Evolutionary conservation across 345 rosid species (phyloP).

Genomic region (Acer yangbiense): DNA sequence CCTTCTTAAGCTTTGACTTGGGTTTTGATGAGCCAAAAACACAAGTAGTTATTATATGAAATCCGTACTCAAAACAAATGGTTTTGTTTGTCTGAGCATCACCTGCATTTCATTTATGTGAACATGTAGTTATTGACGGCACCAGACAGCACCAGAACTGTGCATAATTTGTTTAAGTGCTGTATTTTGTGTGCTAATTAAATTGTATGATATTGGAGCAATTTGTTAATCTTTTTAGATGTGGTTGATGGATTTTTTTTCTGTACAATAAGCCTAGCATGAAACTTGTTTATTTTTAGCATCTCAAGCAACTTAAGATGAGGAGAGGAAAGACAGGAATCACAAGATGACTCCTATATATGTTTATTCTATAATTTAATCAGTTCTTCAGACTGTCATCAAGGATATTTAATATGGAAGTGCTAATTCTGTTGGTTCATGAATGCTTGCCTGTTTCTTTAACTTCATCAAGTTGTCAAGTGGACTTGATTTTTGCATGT

Average conservation of each 20-base stretch:
- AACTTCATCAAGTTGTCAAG: conserved; percentile 3
- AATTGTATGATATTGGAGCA: background rate
- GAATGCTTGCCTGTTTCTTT: background rate
- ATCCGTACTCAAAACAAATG: background rate
- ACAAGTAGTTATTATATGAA: background rate
- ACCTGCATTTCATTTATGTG: background rate
- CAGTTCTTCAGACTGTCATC: conserved; percentile 4
- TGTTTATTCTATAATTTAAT: background rate
- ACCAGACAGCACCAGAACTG: background rate
- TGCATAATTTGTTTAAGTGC: background rate
- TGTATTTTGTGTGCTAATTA: background rate
- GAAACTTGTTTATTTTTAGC: background rate
- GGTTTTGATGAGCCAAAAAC: too few relatives aligned
- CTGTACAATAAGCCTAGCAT: background rate
- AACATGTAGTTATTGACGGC: background rate
- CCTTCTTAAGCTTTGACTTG: too few relatives aligned
- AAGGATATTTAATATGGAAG: background rate
- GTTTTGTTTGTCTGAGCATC: background rate
- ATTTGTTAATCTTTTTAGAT: background rate
- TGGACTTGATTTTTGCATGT: conserved; percentile 1
- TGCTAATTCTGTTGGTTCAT: background rate
- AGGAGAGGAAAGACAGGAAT: background rate
- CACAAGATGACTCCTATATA: background rate
- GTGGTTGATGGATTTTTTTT: background rate
- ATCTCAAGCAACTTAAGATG: background rate